These are phyloP conservation scores for Wickerhamomyces queroliae DNA, from an alignment of 805 yeast genomes.

Conservation along the genomic window DNA sequence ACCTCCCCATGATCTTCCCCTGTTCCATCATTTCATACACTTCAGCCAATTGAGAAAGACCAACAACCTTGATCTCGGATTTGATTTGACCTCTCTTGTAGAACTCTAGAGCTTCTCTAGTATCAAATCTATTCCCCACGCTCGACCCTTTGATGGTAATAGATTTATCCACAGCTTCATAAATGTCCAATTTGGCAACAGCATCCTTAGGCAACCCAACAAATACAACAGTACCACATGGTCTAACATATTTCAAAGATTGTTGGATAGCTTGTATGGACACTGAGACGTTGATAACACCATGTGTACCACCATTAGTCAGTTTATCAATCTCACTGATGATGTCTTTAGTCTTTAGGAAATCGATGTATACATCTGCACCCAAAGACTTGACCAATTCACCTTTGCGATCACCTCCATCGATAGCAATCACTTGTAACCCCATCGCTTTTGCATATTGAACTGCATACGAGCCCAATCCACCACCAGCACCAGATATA, in stretches of 20 bases:
- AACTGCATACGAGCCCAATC: constrained; percentile 69
- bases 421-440: constrained; percentile 61
- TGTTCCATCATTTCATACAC: constrained; percentile 51
- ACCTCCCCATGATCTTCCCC: constrained; percentile 61
- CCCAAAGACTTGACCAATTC: constrained; percentile 46
- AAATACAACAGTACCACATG: constrained; percentile 54
- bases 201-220: constrained; percentile 58
- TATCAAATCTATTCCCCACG: constrained; percentile 20
- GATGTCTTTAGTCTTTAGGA: constrained; percentile 41
- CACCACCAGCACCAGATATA: constrained; percentile 78
- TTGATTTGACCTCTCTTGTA: constrained; percentile 56
- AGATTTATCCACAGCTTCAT: constrained; percentile 40
- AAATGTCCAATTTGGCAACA: constrained; percentile 35
- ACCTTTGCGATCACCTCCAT: constrained; percentile 63
- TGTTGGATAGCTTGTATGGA: constrained; percentile 44
- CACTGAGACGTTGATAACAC: too few species aligned
- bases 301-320: constrained; percentile 63
- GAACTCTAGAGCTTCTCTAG: constrained; percentile 64
- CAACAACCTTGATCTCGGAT: constrained; percentile 52
- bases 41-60: constrained; percentile 43
- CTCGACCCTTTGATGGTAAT: constrained; percentile 33
- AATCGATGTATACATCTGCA: constrained; percentile 58
- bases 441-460: constrained; percentile 79
- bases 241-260: constrained; percentile 45
- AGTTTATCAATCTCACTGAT: constrained; percentile 36